These are phyloP conservation scores for Fonsecaea monophora DNA, from an alignment of 2,329 filamentous ascomycete species.

Conservation along the genomic window DNA sequence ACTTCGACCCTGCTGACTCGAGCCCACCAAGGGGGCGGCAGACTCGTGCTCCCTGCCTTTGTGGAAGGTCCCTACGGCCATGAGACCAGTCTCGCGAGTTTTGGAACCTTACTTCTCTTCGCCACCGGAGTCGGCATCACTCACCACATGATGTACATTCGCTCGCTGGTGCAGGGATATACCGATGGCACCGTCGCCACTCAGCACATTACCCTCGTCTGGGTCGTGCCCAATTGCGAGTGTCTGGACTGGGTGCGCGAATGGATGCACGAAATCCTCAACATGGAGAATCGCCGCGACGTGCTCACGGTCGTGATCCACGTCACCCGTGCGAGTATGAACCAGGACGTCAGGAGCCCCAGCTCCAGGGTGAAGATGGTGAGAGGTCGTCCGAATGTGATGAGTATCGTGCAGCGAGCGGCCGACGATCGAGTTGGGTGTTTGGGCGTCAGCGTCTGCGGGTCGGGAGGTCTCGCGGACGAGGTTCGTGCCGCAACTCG, in stretches of 20 bases:
- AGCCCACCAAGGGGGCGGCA: constrained; percentile 66
- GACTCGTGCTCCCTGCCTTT: constrained; percentile 70
- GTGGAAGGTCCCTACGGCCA: constrained; percentile 89
- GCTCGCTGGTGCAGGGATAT: constrained; percentile 73
- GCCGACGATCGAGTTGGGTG: constrained; percentile 81
- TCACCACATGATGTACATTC: constrained; percentile 87
- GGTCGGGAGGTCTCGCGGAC: constrained; percentile 75
- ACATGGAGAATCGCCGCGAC: constrained; percentile 79
- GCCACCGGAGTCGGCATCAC: constrained; percentile 94
- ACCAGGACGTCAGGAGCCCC: constrained; percentile 71
- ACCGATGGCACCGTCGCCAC: constrained; percentile 76
- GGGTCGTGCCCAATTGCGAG: constrained; percentile 88
- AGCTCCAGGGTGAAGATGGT: constrained; percentile 87
- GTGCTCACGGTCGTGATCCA: constrained; percentile 59
- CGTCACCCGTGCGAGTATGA: constrained; percentile 47
- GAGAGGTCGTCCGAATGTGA: constrained; percentile 83
- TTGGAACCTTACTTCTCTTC: constrained; percentile 88
- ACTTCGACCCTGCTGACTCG: constrained; percentile 79
- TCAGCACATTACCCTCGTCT: constrained; percentile 80
- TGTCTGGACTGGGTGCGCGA: constrained; percentile 91
- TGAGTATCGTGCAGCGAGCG: constrained; percentile 78
- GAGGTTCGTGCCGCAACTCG: constrained; percentile 74
- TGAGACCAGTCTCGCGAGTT: constrained; percentile 85
- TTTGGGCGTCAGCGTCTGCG: constrained; percentile 84
- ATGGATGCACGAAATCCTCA: constrained; percentile 78